A percentile compares a stretch with the other conserved stretches of the same genome.
These are phyloP conservation scores for Elsinoe arachidis DNA, from an alignment of 2,329 filamentous ascomycete genomes.

Conservation along the genomic window DNA sequence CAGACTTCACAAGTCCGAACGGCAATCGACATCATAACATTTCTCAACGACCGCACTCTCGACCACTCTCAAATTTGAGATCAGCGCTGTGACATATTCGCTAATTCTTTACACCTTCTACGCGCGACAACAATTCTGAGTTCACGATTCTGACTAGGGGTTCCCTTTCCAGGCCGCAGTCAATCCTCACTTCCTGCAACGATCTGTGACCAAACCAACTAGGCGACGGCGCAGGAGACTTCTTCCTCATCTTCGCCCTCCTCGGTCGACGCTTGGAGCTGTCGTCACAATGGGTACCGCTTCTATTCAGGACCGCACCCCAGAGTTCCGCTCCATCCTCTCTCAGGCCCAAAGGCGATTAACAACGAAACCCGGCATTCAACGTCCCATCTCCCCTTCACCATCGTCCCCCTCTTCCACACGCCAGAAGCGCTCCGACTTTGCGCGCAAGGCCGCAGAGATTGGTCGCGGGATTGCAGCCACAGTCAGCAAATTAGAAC, in stretches of 20 bases:
- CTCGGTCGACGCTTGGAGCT: background rate
- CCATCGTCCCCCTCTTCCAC: conserved; percentile 23
- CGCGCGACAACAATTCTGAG: no score
- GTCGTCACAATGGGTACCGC: conserved; percentile 30
- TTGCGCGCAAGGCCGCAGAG: conserved; percentile 81
- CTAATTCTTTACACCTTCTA: background rate
- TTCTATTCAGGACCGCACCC: conserved; percentile 92
- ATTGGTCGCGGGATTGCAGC: conserved; percentile 85
- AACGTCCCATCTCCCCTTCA: conserved; percentile 59
- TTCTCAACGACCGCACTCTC: background rate
- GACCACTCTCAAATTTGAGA: background rate
- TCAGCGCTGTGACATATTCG: background rate
- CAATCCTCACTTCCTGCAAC: no score
- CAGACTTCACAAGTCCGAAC: background rate
- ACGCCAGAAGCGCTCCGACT: conserved; percentile 62
- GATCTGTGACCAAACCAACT: no score
- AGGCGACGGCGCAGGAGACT: background rate
- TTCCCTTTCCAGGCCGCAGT: no score
- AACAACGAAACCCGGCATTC: conserved; percentile 62
- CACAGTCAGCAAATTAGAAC: conserved; percentile 92
- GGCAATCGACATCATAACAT: conserved; percentile 6
- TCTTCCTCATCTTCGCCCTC: background rate
- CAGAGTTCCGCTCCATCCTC: conserved; percentile 89
- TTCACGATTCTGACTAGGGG: no score
- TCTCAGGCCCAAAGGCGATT: conserved; percentile 63